phyloP scores from a whole-genome alignment of 106 monocot species.

The Dioscorea zingiberensis region DNA sequence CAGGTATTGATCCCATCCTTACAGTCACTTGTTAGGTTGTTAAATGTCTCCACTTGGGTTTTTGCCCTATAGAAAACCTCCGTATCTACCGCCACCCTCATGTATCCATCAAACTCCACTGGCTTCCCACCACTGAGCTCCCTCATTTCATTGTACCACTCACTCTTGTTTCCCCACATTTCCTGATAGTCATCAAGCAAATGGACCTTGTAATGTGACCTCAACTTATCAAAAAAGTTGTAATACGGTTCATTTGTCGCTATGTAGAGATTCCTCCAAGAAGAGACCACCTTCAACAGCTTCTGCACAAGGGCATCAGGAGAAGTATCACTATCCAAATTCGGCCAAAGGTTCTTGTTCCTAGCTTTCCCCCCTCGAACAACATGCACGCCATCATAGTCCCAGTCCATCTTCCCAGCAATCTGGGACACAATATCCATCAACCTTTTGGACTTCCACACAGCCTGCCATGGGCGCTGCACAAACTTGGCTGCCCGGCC shows the following conservation, averaged over 20 bases:
- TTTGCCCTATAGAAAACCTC: conserved; percentile 76
- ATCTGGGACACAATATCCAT: conserved; percentile 74
- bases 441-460: conserved; percentile 76
- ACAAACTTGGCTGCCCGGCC: conserved; percentile 54
- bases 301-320: conserved; percentile 44
- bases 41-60: conserved; percentile 69
- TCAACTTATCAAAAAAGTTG: conserved; percentile 74
- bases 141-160: conserved; percentile 72
- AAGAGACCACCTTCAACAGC: conserved; percentile 33
- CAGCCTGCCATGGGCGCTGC: conserved; percentile 62
- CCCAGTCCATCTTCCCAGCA: conserved; percentile 74
- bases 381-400: conserved; percentile 73
- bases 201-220: conserved; percentile 76
- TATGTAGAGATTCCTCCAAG: conserved; percentile 62
- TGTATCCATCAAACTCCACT: conserved; percentile 68
- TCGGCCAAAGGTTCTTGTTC: conserved; percentile 61
- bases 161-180: conserved; percentile 60
- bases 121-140: conserved; percentile 45
- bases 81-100: conserved; percentile 77
- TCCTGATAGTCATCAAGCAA: conserved; percentile 75
- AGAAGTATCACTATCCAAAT: conserved; percentile 61
- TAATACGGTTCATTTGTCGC: conserved; percentile 85
- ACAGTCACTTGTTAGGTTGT: conserved; percentile 69
- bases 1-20: conserved; percentile 76
- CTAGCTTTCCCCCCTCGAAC: conserved; percentile 63